Base-by-base conservation (phyloP, 140 eudicot species). In the Ambrosia hybrid region DNA sequence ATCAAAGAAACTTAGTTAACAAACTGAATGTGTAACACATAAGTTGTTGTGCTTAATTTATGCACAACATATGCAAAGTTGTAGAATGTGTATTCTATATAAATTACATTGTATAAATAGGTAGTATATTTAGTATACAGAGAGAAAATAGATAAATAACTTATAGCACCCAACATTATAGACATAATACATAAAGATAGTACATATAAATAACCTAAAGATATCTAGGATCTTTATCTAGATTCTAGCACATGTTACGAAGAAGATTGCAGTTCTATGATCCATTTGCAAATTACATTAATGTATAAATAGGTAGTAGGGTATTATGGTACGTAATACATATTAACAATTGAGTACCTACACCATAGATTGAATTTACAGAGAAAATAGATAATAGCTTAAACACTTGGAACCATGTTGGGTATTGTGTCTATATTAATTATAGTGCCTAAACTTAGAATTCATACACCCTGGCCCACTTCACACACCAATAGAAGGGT, bases 1-100 rank as follows among this genome's bases (percentile, higher is more conserved):
- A 65, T 65, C 8, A 43, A 10, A 38, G 36, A 64, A 13, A 5
- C 69, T 38, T 64, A 64, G 49, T 62, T 62, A 62, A 62, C 49
- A 36, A 62, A 21, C 30, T 21, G 30, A 21, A 21, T 21, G 30
- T 21, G 30, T 21, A 21, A 21, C 30, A 21, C 30, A 13, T 57
- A 12, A 57, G 6, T 57, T 5, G 5, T 9, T 17, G 26, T 41
- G 30, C 30, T 21, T 21, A 41, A 55, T 26, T 13, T 57, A 26
- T 57, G 39, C 37, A 26, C 41, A 30, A 4, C 43, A 59, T 30
- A 59, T 59, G 34, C 43, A 60, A 4, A 4, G 17, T 60, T 33
- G 66, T 11, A 60, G 33, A 60, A 30, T 11, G 68, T 3, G 8
- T 8, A 62, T 62, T 37, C 30, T 37, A 37, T 61, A 13, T 48